Evolutionary conservation across 1,284 basidiomycete species (phyloP).

Genomic region (Pyrrhoderma lamaoense): DNA sequence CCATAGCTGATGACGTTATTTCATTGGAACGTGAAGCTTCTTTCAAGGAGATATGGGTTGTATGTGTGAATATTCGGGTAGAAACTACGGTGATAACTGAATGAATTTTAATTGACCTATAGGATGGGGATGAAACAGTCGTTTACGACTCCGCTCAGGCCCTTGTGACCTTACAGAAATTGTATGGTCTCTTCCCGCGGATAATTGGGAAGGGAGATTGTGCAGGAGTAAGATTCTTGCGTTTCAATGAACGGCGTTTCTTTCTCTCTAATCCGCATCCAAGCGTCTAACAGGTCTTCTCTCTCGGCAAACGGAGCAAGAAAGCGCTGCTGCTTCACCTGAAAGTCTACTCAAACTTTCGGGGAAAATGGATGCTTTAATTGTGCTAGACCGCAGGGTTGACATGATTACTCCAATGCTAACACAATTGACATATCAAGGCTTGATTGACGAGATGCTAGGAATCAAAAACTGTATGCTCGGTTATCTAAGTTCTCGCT

Average conservation of each 20-base stretch:
- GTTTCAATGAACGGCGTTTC: constrained; percentile 1
- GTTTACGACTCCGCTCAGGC: constrained; percentile 88
- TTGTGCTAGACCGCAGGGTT: constrained; percentile 86
- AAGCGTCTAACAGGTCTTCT: constrained; percentile 76
- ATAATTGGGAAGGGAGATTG: constrained; percentile 92
- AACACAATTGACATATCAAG: constrained; percentile 96
- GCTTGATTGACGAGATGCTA: constrained; percentile 91
- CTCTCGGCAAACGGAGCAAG: constrained; percentile 47
- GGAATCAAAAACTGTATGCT: constrained; percentile 81
- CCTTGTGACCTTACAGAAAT: constrained; percentile 76
- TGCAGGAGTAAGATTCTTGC: constrained; percentile 59
- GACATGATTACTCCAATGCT: constrained; percentile 95
- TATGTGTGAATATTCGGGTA: constrained; percentile 35
- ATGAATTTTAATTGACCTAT: constrained; percentile 8
- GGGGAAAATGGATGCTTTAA: constrained; percentile 75
- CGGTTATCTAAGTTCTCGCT: constrained; percentile 3
- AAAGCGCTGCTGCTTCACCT: constrained; percentile 29
- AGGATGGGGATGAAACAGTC: constrained; percentile 93
- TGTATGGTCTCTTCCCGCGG: constrained; percentile 87
- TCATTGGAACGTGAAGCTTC: constrained; percentile 81
- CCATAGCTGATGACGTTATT: constrained; percentile 84
- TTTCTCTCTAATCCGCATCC: no score
- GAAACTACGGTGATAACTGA: not conserved
- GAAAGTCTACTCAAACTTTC: constrained; percentile 38
- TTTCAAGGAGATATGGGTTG: constrained; percentile 82